Conservation (phyloP, 1,284 basidiomycete genomes). For the Heterobasidion irregulare region DNA sequence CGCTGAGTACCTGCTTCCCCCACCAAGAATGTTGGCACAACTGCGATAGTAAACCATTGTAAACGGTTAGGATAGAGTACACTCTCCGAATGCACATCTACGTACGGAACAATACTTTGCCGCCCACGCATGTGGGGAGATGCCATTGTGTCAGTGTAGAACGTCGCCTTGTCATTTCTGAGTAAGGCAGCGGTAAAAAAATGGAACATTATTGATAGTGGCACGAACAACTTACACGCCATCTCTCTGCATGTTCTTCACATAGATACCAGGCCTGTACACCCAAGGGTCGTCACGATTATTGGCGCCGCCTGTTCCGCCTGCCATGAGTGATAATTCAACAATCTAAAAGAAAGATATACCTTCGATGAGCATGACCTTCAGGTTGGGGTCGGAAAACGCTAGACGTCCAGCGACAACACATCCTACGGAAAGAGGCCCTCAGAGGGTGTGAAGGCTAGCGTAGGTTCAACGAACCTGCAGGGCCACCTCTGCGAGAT, state of each 20-base stretch:
- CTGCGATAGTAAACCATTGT: constrained; percentile 19
- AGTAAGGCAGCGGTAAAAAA: constrained; percentile 1
- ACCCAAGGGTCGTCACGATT: constrained; percentile 72
- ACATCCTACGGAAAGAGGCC: constrained; percentile 30
- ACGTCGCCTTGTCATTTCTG: constrained; percentile 68
- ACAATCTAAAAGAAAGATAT: neutral
- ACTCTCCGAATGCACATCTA: constrained; percentile 1
- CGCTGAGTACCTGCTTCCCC: constrained; percentile 10
- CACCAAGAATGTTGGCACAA: constrained; percentile 61
- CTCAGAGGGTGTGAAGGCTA: too few species aligned
- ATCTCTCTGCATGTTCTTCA: constrained; percentile 60
- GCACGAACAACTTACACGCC: constrained; percentile 39
- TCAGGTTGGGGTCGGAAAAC: constrained; percentile 61
- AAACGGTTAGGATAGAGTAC: too few species aligned
- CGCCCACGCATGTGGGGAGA: constrained; percentile 55
- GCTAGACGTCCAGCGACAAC: constrained; percentile 63
- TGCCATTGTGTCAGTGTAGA: constrained; percentile 53
- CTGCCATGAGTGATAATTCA: neutral
- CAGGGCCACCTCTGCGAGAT: constrained; percentile 48
- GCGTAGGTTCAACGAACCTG: constrained; percentile 25
- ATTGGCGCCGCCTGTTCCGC: constrained; percentile 47
- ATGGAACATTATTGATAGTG: neutral
- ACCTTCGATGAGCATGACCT: constrained; percentile 72
- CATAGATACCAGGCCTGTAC: constrained; percentile 58
- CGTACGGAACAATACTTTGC: constrained; percentile 59